phyloP scores from a whole-genome alignment of 208 protist species.

The Porcisia hertigi region DNA sequence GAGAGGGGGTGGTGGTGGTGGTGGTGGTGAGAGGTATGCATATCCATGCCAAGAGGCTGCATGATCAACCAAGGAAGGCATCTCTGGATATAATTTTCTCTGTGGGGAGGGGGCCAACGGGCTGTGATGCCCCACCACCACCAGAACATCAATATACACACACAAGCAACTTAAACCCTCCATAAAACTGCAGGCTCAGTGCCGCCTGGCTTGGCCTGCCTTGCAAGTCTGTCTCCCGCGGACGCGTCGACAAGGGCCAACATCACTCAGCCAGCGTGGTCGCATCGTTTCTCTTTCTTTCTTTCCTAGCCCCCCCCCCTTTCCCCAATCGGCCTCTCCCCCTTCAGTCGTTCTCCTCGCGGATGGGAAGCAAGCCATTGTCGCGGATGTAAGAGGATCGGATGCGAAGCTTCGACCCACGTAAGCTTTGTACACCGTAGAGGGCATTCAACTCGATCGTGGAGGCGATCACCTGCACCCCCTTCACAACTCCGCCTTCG shows the following conservation, averaged over 20 bases:
- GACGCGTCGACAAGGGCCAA: background rate
- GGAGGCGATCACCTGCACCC: constrained; percentile 40
- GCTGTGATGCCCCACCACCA: background rate
- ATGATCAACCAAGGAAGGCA: background rate
- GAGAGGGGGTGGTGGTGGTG: background rate
- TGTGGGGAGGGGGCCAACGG: background rate
- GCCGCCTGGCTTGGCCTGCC: background rate
- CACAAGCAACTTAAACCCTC: background rate
- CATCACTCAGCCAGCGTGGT: background rate
- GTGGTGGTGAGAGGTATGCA: background rate
- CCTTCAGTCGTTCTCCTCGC: constrained; percentile 23
- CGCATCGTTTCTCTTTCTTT: background rate
- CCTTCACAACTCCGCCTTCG: constrained; percentile 20
- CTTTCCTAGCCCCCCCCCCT: background rate
- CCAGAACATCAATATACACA: background rate
- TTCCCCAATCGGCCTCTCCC: background rate
- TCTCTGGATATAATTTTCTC: background rate
- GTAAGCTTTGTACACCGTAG: constrained; percentile 65
- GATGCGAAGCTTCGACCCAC: constrained; percentile 52
- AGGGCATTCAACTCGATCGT: constrained; percentile 67
- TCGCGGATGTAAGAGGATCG: constrained; percentile 50
- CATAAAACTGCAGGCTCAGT: background rate
- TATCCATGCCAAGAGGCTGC: background rate
- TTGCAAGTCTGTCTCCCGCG: background rate
- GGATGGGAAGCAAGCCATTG: constrained; percentile 66